Base-by-base conservation (phyloP, 208 protist genomes). In the Kentomonas sorsogonicus region DNA sequence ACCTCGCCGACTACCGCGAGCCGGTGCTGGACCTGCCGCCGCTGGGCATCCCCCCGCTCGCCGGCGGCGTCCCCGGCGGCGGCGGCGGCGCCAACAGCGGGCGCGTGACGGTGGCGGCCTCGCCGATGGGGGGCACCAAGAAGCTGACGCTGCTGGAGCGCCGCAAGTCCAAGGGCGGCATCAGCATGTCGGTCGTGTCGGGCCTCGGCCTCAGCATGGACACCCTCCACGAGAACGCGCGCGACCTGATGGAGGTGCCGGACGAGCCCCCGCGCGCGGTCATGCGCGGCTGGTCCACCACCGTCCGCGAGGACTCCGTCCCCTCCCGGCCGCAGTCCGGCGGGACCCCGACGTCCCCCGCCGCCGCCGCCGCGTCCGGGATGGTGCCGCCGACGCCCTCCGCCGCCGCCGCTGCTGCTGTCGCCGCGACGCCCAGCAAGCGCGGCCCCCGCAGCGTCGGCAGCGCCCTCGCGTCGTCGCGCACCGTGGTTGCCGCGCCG, bases 81-180 rank as follows among this genome's bases (percentile, higher is more conserved):
- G 39, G 30, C 47, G 11, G 39, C 41, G 40, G 47, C 51, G 30
- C 39, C 60, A 27, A 38, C 43, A 9, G 22, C 43, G n/a, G n/a
- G n/a, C 22, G 25, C 7, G n/a, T 27, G 43, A 20, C 16, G 43
- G 6, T 15, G 22, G 7, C 43, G 25, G 43, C 22, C 43, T 22
- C 43, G 16, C 43, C 43, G 22, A 18, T 48, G 43, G 43, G 22
- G 20, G 44, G 20, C 18, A 53, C 53, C 16, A 60, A 74, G 18
- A 82, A 65, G 4, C 59, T 72, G 52, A 93, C 86, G 13, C 59
- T 93, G 54, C 65, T 90, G 11, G 83, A 93, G 66, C 82, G 86
- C 11, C 82, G 86, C 43, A 72, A 77, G 43, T 70, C 79, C 62
- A 62, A 64, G 34, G 80, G 60, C 38, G 64, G 53, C 20, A 67